Evolutionary conservation across 1,284 basidiomycete genomes (phyloP).

Genomic region (Cryptococcus sp.): DNA sequence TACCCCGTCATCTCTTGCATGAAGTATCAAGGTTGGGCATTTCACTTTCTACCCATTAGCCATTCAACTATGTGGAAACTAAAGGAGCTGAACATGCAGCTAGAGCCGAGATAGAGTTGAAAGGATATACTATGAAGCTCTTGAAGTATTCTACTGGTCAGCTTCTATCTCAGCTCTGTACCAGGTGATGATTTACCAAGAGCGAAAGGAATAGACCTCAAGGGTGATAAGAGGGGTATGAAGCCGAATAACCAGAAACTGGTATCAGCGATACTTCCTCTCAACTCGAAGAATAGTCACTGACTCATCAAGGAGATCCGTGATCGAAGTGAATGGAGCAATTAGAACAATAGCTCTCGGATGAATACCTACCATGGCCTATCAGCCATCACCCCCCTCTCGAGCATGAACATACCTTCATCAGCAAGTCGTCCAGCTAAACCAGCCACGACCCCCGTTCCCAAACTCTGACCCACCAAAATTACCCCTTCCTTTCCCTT

Average conservation of each 20-base stretch:
- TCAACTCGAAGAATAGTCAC: neutral
- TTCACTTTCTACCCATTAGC: slow-evolving; percentile 49
- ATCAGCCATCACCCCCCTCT: neutral
- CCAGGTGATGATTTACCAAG: slow-evolving; percentile 19
- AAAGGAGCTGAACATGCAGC: slow-evolving; percentile 18
- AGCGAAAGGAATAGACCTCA: slow-evolving; percentile 21
- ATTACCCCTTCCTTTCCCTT: slow-evolving; percentile 26
- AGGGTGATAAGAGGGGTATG: slow-evolving; percentile 35
- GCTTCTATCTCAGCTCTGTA: neutral
- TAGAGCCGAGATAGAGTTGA: slow-evolving; percentile 30
- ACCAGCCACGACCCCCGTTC: slow-evolving; percentile 70
- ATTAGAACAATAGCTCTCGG: slow-evolving; percentile 38
- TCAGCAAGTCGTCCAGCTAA: slow-evolving; percentile 33
- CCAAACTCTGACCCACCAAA: slow-evolving; percentile 71
- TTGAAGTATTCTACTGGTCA: neutral
- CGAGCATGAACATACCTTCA: slow-evolving; percentile 24
- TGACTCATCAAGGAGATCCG: slow-evolving; percentile 34
- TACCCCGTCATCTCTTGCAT: slow-evolving; percentile 67
- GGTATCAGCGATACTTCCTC: neutral
- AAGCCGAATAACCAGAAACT: slow-evolving; percentile 37
- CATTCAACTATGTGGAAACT: too few species aligned
- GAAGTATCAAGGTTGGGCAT: slow-evolving; percentile 67
- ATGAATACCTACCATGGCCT: slow-evolving; percentile 15
- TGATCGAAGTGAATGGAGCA: slow-evolving; percentile 42
- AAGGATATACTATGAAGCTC: slow-evolving; percentile 12